Evolutionary conservation across 2,329 filamentous ascomycete species (phyloP).

Genomic region (Hansfordia pulvinata): DNA sequence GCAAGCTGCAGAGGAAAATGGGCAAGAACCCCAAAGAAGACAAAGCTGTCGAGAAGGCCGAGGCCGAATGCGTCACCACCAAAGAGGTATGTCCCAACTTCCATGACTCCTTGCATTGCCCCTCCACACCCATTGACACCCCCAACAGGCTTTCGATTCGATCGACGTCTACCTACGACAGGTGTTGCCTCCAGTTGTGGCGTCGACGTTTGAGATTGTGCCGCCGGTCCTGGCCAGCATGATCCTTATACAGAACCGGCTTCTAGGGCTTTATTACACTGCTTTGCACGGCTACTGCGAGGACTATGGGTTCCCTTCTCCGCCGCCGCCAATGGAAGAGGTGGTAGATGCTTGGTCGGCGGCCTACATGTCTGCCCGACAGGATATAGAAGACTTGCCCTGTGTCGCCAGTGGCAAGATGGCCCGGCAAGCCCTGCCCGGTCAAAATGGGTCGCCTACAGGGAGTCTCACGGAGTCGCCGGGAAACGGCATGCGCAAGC

Average conservation of each 20-base stretch:
- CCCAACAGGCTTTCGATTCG: conserved; percentile 50
- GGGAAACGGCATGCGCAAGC: too few species aligned
- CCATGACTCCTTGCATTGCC: not conserved
- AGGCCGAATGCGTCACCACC: conserved; percentile 52
- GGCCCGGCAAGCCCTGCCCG: conserved; percentile 32
- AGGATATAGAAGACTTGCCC: conserved; percentile 51
- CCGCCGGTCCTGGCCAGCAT: conserved; percentile 57
- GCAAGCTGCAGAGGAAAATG: conserved; percentile 56
- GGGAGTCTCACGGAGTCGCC: too few species aligned
- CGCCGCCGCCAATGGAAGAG: conserved; percentile 58
- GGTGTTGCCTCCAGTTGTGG: conserved; percentile 57
- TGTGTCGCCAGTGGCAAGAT: conserved; percentile 56
- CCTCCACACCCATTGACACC: conserved; percentile 4
- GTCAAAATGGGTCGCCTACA: conserved; percentile 16
- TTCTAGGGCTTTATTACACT: conserved; percentile 70
- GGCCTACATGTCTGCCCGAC: conserved; percentile 48
- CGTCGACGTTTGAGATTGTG: conserved; percentile 59
- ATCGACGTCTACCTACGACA: conserved; percentile 63
- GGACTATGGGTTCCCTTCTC: conserved; percentile 54
- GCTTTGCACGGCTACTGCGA: conserved; percentile 60
- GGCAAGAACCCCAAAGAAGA: conserved; percentile 64
- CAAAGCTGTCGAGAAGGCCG: conserved; percentile 53
- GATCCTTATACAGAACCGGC: conserved; percentile 62
- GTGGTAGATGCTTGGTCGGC: conserved; percentile 54
- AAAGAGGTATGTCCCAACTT: conserved; percentile 36